Conservation (phyloP, 257 asterid genomes). For the Solanum chiquidenum region DNA sequence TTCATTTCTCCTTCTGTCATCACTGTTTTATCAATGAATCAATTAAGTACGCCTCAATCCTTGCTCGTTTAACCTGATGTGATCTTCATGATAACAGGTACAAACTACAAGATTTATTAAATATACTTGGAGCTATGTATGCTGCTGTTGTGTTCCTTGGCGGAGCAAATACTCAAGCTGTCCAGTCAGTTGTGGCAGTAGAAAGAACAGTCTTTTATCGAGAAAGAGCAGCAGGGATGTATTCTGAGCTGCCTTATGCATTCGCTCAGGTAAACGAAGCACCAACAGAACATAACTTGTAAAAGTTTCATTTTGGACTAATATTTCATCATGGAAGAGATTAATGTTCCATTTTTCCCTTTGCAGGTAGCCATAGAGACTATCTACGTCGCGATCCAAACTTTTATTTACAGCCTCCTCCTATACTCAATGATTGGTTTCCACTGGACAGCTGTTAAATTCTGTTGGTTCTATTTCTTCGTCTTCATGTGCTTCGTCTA, state of each 20-base stretch:
- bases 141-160: slow-evolving; percentile 21
- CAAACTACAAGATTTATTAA: slow-evolving; percentile 13
- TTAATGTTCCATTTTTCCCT: neutral
- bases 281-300: neutral
- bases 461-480: slow-evolving; percentile 64
- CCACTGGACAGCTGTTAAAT: slow-evolving; percentile 41
- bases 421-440: slow-evolving; percentile 82
- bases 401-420: slow-evolving; percentile 56
- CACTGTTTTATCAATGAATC: neutral
- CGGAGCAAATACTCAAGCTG: slow-evolving; percentile 16
- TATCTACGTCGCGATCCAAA: slow-evolving; percentile 44
- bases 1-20: neutral
- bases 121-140: slow-evolving; percentile 20
- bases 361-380: slow-evolving; percentile 65
- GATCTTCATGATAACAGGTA: neutral
- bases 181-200: slow-evolving; percentile 18
- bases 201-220: slow-evolving; percentile 6
- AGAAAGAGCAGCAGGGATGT: neutral
- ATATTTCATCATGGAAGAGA: neutral
- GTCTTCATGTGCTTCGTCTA: slow-evolving; percentile 69
- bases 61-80: neutral
- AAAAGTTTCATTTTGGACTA: neutral
- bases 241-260: slow-evolving; percentile 11
- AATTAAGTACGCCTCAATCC: neutral
- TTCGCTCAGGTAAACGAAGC: slow-evolving; percentile 30